Evolutionary conservation across 768 basidiomycete genomes (phyloP).

Genomic region (Inosperma sp.): DNA sequence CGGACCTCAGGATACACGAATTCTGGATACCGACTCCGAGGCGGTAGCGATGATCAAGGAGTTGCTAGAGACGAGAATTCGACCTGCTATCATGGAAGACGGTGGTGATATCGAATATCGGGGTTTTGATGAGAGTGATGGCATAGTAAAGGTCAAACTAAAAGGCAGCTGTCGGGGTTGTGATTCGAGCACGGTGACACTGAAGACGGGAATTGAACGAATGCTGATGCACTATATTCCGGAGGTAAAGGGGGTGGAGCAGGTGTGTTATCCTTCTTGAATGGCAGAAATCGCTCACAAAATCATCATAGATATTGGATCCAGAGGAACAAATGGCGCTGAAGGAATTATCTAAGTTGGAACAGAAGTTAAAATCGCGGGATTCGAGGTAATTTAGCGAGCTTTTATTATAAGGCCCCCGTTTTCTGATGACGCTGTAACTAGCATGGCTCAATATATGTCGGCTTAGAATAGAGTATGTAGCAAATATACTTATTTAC

Average conservation of each 20-base stretch:
- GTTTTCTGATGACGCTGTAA: slow-evolving; percentile 2
- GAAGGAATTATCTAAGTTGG: slow-evolving; percentile 86
- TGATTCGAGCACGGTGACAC: slow-evolving; percentile 86
- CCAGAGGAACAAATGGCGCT: slow-evolving; percentile 85
- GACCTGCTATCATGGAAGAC: slow-evolving; percentile 98
- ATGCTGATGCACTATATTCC: slow-evolving; percentile 99
- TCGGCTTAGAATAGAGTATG: slow-evolving; percentile 45
- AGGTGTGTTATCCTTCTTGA: slow-evolving; percentile 43
- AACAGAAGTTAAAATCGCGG: slow-evolving; percentile 56
- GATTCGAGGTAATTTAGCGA: slow-evolving; percentile 40
- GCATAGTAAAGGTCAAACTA: slow-evolving; percentile 80
- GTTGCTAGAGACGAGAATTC: slow-evolving; percentile 86
- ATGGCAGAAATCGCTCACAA: neutral
- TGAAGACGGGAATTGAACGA: slow-evolving; percentile 95
- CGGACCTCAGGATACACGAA: slow-evolving; percentile 89
- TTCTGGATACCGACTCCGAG: slow-evolving; percentile 92
- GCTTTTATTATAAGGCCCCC: neutral
- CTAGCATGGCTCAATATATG: slow-evolving; percentile 81
- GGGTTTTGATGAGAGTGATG: slow-evolving; percentile 82
- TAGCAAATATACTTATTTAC: slow-evolving; percentile 1
- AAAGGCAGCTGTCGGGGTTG: slow-evolving; percentile 98
- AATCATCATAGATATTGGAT: slow-evolving; percentile 64
- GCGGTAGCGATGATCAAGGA: slow-evolving; percentile 99
- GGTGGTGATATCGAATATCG: slow-evolving; percentile 97
- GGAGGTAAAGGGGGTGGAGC: slow-evolving; percentile 87